These are phyloP conservation scores for Rhynchospora tenuis DNA, from an alignment of 176 grass and related monocot genomes.

Conservation along the genomic window DNA sequence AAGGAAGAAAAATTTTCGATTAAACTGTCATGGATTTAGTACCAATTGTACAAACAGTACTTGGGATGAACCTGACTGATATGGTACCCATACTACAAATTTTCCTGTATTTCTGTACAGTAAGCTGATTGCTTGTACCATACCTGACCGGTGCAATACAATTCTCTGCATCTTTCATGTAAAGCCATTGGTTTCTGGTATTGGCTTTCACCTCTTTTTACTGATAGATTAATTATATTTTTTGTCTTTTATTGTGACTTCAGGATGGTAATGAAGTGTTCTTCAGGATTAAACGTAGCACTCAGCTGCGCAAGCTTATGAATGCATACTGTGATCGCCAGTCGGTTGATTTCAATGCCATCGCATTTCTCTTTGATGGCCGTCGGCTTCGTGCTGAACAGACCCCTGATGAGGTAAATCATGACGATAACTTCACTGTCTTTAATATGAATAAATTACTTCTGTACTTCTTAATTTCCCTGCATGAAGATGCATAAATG, in stretches of 20 bases:
- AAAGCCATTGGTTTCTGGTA: not conserved
- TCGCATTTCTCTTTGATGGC: slow-evolving; percentile 78
- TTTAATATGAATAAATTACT: not conserved
- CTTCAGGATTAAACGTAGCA: slow-evolving; percentile 65
- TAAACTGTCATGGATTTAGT: too few relatives aligned
- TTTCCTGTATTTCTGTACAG: not conserved
- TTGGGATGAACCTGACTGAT: not conserved
- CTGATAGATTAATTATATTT: not conserved
- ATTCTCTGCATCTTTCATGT: not conserved
- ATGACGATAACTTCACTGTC: not conserved
- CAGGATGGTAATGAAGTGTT: slow-evolving; percentile 70
- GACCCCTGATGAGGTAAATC: slow-evolving; percentile 60
- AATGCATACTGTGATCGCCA: slow-evolving; percentile 63
- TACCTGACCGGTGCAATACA: not conserved
- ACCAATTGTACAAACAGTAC: not conserved
- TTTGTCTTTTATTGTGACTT: not conserved
- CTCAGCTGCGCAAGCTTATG: slow-evolving; percentile 73
- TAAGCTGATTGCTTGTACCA: not conserved
- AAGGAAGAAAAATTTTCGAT: too few relatives aligned
- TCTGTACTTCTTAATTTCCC: not conserved
- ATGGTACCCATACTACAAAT: not conserved
- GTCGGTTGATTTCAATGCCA: slow-evolving; percentile 59
- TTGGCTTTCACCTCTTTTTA: not conserved
- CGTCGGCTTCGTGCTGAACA: slow-evolving; percentile 74
- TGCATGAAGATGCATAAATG: not conserved